A percentile compares a stretch with the other conserved stretches of the same genome.
These are phyloP conservation scores for Cenococcum geophilum DNA, from an alignment of 495 filamentous ascomycete genomes.

Conservation along the genomic window DNA sequence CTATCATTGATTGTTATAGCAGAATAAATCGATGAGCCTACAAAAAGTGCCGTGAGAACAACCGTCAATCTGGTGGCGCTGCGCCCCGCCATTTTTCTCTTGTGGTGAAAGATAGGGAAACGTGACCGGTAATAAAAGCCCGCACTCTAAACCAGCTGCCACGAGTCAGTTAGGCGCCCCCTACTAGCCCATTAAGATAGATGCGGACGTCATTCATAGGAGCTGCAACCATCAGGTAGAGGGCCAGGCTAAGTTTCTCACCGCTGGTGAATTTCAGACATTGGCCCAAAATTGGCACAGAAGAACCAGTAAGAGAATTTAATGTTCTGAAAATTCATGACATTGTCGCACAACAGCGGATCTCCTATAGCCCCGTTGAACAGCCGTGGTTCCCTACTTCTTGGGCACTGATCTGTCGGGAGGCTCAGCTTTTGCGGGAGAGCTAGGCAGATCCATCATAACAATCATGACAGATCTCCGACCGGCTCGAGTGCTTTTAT, in stretches of 20 bases:
- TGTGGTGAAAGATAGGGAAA: neutral
- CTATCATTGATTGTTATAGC: neutral
- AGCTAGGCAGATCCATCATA: neutral
- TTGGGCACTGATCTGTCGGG: neutral
- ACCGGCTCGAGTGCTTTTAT: neutral
- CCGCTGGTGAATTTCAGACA: neutral
- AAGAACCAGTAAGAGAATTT: neutral
- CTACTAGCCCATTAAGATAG: neutral
- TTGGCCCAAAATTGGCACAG: neutral
- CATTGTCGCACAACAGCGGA: neutral
- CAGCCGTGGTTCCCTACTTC: neutral
- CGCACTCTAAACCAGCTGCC: neutral
- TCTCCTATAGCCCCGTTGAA: neutral
- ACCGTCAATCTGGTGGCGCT: neutral
- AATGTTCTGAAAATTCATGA: neutral
- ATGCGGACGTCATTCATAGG: too few relatives aligned
- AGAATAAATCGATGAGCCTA: neutral
- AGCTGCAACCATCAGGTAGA: neutral
- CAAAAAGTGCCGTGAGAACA: neutral
- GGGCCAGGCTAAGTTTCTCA: neutral
- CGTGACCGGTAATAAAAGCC: neutral
- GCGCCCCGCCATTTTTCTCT: neutral
- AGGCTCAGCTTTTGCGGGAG: neutral
- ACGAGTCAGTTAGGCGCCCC: neutral
- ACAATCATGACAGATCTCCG: neutral